A percentile compares a stretch with the other conserved stretches of the same genome.
These are phyloP conservation scores for Gynostemma pentaphyllum DNA, from an alignment of 306 rosid species.

Conservation along the genomic window DNA sequence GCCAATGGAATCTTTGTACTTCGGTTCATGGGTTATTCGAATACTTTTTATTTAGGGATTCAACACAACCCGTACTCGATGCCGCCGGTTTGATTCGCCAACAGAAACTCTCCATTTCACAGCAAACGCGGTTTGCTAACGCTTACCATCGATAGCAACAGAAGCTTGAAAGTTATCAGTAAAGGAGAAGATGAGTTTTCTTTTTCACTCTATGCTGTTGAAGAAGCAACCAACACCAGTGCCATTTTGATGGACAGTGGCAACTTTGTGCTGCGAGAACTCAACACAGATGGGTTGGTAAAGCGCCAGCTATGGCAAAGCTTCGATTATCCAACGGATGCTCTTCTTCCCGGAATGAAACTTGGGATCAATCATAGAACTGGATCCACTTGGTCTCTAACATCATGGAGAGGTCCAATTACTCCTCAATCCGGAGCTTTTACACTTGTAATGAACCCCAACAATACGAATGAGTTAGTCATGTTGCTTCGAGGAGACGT, in stretches of 20 bases:
- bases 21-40: slow-evolving; percentile 12
- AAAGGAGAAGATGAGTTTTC: neutral
- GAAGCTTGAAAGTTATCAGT: slow-evolving; percentile 16
- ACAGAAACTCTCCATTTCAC: slow-evolving; percentile 13
- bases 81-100: slow-evolving; percentile 17
- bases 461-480: slow-evolving; percentile 7
- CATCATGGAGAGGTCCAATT: slow-evolving; percentile 12
- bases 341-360: slow-evolving; percentile 21
- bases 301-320: slow-evolving; percentile 20
- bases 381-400: slow-evolving; percentile 14
- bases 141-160: slow-evolving; percentile 14
- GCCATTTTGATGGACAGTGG: slow-evolving; percentile 15
- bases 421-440: slow-evolving; percentile 13
- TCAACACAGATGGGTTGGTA: slow-evolving; percentile 8
- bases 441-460: slow-evolving; percentile 15
- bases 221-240: slow-evolving; percentile 9
- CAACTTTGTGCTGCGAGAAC: slow-evolving; percentile 11
- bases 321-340: slow-evolving; percentile 20
- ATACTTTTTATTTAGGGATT: slow-evolving; percentile 12
- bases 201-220: slow-evolving; percentile 1
- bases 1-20: slow-evolving; percentile 9
- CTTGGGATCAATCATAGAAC: slow-evolving; percentile 13
- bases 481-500: slow-evolving; percentile 8
- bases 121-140: neutral
- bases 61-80: neutral